phyloP scores from a whole-genome alignment of 2,329 filamentous ascomycete species.

The Sarocladiaceae sp. region DNA sequence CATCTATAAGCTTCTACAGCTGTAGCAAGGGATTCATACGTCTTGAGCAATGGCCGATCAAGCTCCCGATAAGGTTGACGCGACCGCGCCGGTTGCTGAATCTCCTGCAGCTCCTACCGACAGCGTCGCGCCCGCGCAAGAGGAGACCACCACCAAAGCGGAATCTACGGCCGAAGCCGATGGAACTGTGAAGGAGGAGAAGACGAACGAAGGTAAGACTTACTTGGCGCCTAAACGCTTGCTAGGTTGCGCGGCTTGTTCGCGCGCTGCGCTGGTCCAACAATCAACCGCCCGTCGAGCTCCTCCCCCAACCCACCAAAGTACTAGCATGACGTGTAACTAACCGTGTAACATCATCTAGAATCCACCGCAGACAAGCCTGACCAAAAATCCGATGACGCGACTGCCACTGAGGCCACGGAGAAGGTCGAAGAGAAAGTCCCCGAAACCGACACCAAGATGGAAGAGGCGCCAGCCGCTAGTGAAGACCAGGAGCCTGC shows the following conservation, averaged over 20 bases:
- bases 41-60: conserved; percentile 32
- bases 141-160: conserved; percentile 19
- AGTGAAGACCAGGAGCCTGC: conserved; percentile 23
- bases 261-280: no score
- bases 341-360: conserved; percentile 19
- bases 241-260: no score
- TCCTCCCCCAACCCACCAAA: not conserved
- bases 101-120: conserved; percentile 15
- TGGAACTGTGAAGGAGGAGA: conserved; percentile 21
- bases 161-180: conserved; percentile 21
- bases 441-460: conserved; percentile 48
- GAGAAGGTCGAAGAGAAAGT: conserved; percentile 20
- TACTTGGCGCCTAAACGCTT: no score
- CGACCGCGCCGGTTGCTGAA: conserved; percentile 24
- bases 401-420: conserved; percentile 19
- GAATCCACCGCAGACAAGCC: conserved; percentile 22
- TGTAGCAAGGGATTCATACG: not conserved
- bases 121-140: conserved; percentile 15
- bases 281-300: no score
- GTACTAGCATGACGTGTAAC: conserved; percentile 18
- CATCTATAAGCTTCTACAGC: not conserved
- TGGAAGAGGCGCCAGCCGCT: conserved; percentile 14
- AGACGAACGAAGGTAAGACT: conserved; percentile 1
- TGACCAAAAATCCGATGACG: conserved; percentile 23
- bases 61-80: conserved; percentile 28